Conservation (phyloP, 2,329 filamentous ascomycete species). For the Cryphonectria japonica region DNA sequence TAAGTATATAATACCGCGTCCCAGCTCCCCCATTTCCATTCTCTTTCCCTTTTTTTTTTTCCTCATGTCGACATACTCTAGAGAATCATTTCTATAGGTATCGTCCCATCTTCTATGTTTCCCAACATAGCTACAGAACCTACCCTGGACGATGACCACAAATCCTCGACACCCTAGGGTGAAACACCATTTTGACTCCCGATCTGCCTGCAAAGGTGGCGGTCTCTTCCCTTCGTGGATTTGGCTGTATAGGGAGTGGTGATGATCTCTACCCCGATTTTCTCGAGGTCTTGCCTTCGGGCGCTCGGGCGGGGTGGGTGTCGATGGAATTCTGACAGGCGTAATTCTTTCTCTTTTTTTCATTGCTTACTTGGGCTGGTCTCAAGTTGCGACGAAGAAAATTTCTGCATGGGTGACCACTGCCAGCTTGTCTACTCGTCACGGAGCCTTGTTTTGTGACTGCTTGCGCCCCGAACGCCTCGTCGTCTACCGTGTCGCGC, state of each 20-base stretch:
- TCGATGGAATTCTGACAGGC: conserved; percentile 90
- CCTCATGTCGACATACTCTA: conserved; percentile 67
- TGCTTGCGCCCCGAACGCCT: not conserved
- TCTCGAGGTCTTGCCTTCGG: conserved; percentile 71
- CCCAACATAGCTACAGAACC: conserved; percentile 90
- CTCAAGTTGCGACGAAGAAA: conserved; percentile 27
- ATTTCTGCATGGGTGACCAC: not conserved
- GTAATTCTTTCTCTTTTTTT: conserved; percentile 42
- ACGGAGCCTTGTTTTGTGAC: not conserved
- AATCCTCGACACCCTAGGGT: conserved; percentile 90
- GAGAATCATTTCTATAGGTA: conserved; percentile 99
- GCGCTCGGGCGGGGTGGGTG: conserved; percentile 77
- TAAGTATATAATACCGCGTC: conserved; percentile 46
- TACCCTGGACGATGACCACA: conserved; percentile 92
- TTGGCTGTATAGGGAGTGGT: conserved; percentile 80
- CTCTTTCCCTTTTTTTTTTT: conserved; percentile 49
- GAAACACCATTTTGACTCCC: conserved; percentile 68
- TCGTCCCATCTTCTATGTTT: conserved; percentile 86
- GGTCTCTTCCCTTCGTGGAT: conserved; percentile 39
- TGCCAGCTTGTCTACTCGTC: not conserved
- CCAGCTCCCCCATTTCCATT: conserved; percentile 36
- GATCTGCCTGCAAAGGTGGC: conserved; percentile 65
- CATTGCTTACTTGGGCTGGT: conserved; percentile 26
- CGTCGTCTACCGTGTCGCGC: not conserved
- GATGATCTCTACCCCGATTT: conserved; percentile 87